Percentiles rank a stretch among this genome's conserved stretches.
These are phyloP conservation scores for Aspergillus hancockii DNA, from an alignment of 495 filamentous ascomycete genomes.

Conservation along the genomic window DNA sequence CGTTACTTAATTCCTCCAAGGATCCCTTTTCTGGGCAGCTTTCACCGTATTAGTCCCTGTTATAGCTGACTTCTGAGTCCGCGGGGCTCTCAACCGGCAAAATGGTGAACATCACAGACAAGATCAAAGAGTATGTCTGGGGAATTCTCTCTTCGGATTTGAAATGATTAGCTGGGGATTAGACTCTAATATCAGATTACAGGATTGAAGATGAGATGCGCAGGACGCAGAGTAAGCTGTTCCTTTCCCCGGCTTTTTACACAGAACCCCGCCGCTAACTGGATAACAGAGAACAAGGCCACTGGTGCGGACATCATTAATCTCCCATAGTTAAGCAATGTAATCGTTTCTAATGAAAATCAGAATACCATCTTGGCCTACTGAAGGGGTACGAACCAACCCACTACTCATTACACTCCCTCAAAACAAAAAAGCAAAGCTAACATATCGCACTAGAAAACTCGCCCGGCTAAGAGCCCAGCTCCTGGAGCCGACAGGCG, in stretches of 20 bases:
- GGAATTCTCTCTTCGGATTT: too few species aligned
- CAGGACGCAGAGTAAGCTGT: conserved; percentile 84
- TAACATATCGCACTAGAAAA: conserved; percentile 59
- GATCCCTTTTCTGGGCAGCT: background rate
- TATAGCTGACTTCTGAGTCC: conserved; percentile 23
- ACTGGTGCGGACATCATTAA: conserved; percentile 65
- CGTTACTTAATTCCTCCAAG: background rate
- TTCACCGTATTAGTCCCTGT: background rate
- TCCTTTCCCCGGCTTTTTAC: conserved; percentile 11
- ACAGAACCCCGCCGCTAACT: conserved; percentile 36
- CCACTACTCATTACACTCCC: background rate
- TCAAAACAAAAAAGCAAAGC: conserved; percentile 1
- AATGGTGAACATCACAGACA: conserved; percentile 99
- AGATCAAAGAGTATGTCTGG: conserved; percentile 89
- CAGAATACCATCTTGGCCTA: conserved; percentile 97
- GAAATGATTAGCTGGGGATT: conserved; percentile 9
- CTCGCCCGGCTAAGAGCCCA: conserved; percentile 94
- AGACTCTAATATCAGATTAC: conserved; percentile 18
- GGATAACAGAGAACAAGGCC: conserved; percentile 90
- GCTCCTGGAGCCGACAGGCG: conserved; percentile 86
- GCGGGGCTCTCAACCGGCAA: conserved; percentile 51
- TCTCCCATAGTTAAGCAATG: background rate
- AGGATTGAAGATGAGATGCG: conserved; percentile 99
- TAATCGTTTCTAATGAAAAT: conserved; percentile 18
- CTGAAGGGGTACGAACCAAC: conserved; percentile 76